Percentiles rank a stretch among this genome's conserved stretches.
phyloP scores from a whole-genome alignment of 345 rosid species.

The Diplotaxis tenuifolia region DNA sequence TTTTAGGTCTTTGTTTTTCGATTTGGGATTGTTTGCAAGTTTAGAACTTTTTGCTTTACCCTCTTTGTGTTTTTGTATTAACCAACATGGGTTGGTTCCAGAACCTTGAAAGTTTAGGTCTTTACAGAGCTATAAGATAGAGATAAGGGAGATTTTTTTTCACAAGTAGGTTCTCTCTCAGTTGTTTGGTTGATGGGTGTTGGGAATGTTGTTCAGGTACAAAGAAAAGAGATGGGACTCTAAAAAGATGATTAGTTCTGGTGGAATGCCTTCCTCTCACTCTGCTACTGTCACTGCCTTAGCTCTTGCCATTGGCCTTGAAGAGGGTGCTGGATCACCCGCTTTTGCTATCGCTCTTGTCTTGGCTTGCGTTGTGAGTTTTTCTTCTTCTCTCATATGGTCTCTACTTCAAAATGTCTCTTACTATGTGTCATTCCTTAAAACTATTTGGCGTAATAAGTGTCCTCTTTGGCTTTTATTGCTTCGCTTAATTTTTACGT shows the following conservation, averaged over 20 bases:
- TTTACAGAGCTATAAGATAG: background rate
- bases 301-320: slow-evolving; percentile 73
- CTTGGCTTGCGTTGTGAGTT: slow-evolving; percentile 81
- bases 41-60: background rate
- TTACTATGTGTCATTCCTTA: background rate
- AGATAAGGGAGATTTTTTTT: background rate
- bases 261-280: slow-evolving; percentile 99
- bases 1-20: background rate
- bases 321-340: slow-evolving; percentile 71
- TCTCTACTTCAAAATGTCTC: background rate
- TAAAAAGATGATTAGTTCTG: slow-evolving; percentile 75
- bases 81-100: background rate
- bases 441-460: background rate
- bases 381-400: background rate
- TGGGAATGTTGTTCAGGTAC: slow-evolving; percentile 89
- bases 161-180: slow-evolving; percentile 37
- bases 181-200: slow-evolving; percentile 37
- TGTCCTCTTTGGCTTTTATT: background rate
- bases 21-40: background rate
- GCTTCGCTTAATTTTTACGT: background rate
- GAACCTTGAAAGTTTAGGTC: background rate
- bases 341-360: slow-evolving; percentile 86
- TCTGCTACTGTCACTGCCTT: slow-evolving; percentile 94
- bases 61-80: background rate
- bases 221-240: slow-evolving; percentile 97